Conservation (phyloP, 768 basidiomycete species). For the Sistotremastrum suecicum region DNA sequence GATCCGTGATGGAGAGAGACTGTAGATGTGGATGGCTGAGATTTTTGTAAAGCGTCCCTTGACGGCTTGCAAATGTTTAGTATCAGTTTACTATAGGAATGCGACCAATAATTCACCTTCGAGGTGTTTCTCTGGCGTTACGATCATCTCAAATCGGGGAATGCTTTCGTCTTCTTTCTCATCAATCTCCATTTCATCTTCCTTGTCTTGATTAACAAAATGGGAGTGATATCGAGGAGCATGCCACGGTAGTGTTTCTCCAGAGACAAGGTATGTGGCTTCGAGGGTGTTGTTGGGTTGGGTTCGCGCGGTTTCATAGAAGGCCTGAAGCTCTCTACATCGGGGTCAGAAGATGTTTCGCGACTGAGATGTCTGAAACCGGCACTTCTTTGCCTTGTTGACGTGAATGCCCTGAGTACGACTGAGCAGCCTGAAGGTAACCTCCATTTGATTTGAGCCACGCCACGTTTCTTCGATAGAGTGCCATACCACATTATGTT, state of each 20-base stretch:
- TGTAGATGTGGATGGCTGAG: conserved; percentile 52
- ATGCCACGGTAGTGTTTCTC: conserved; percentile 24
- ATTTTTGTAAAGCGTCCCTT: conserved; percentile 38
- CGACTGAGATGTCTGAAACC: background rate
- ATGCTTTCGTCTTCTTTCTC: conserved; percentile 26
- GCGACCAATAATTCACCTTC: conserved; percentile 32
- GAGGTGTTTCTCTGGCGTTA: conserved; percentile 51
- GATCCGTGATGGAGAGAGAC: conserved; percentile 51
- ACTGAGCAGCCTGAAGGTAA: conserved; percentile 69
- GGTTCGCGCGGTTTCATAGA: conserved; percentile 20
- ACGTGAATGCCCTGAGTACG: conserved; percentile 59
- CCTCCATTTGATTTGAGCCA: conserved; percentile 24
- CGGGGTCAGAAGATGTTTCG: no score
- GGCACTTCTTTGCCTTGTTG: conserved; percentile 66
- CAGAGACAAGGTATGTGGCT: conserved; percentile 65
- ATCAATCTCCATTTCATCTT: conserved; percentile 27
- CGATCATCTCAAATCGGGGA: conserved; percentile 31
- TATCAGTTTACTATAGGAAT: no score
- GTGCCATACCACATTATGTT: conserved; percentile 27
- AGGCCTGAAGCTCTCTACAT: conserved; percentile 48
- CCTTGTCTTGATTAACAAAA: conserved; percentile 8
- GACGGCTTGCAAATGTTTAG: conserved; percentile 19
- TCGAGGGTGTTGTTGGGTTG: conserved; percentile 27
- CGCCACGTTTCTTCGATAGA: background rate
- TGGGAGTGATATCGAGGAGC: background rate